Base-by-base conservation (phyloP, 2,329 filamentous ascomycete genomes). In the Sclerotinia subarctica region DNA sequence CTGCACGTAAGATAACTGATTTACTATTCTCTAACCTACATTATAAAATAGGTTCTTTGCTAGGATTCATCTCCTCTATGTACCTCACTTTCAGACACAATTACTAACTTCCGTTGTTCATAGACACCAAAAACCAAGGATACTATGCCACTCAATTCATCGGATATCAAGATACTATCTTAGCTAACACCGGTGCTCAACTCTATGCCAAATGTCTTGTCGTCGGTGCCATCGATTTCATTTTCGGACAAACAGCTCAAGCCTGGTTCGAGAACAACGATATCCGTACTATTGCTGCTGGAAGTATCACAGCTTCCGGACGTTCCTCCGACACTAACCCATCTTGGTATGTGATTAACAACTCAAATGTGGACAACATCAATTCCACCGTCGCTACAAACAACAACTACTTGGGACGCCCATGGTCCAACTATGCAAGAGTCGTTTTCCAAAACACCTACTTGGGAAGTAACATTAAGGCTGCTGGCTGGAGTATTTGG, bases 171-270 rank as follows among this genome's bases (percentile, higher is more conserved):
- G 86, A 88, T 74, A 86, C 85, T 0, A 70, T 85, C 58, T 78
- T 84, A 7, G 74, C 78, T 52, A 77, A 85, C 70, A 79, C 77
- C 56, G 86, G 86, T 70, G 78, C 80, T 68, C 82, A 88, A 72
- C 74, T 88, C 47, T 88, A 86, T 73, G 83, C 82, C 54, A 83
- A 83, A 70, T 81, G 81, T 70, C 81, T 84, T 66, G 86, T 88
- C 70, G 81, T 83, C 35, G 85, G 86, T 46, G 83, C 84, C 1
- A 83, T 84, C 52, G 86, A 88, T 72, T 87, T 88, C 74, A 84
- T 87, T 70, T 88, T 88, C 74, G 82, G 86, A 64, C 80, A 85
- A 75, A 72, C 79, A 46, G 80, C 82, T 29, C 76, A 77, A 54
- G 80, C 82, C 54, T 88, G 83, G 85, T 84, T 83, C 74, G 82